Percentiles rank a stretch among this genome's conserved stretches.
Evolutionary conservation across 805 yeast genomes (phyloP).

Genomic region (Wickerhamomyces chambardii): DNA sequence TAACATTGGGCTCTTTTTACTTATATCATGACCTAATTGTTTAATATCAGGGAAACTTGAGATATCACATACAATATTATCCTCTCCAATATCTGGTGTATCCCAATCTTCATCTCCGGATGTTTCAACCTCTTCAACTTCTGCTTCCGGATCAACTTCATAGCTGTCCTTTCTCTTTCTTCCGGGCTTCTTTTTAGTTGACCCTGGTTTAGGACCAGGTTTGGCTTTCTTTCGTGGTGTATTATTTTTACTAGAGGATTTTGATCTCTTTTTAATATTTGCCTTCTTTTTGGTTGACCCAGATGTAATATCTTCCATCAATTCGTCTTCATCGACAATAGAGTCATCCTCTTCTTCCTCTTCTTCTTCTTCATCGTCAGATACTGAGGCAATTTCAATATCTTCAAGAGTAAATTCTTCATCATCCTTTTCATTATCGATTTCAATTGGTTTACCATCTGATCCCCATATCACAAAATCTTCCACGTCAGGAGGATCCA

Average conservation of each 20-base stretch:
- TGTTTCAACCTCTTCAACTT: conserved; percentile 11
- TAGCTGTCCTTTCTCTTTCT: conserved; percentile 1
- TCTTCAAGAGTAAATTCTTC: conserved; percentile 18
- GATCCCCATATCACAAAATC: conserved; percentile 33
- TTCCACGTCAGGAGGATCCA: conserved; percentile 38
- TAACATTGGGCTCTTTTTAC: conserved; percentile 10
- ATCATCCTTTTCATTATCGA: conserved; percentile 22
- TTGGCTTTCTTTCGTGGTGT: conserved; percentile 3
- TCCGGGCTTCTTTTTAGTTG: conserved; percentile 13
- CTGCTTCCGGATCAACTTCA: conserved; percentile 2
- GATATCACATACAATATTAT: conserved; percentile 10
- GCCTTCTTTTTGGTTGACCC: conserved; percentile 7
- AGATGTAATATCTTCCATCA: conserved; percentile 16
- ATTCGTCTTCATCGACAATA: conserved; percentile 16
- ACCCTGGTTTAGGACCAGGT: conserved; percentile 5
- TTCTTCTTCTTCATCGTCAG: conserved; percentile 14
- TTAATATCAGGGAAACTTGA: conserved; percentile 8
- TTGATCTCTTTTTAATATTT: conserved; percentile 7
- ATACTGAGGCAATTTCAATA: conserved; percentile 18
- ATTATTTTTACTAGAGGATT: conserved; percentile 7
- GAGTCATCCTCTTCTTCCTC: conserved; percentile 17
- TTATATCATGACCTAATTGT: conserved; percentile 6
- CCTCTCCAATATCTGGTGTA: conserved; percentile 4
- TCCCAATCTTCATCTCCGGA: conserved; percentile 19
- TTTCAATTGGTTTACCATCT: conserved; percentile 28